A percentile compares a stretch with the other conserved stretches of the same genome.
Evolutionary conservation across 1,284 basidiomycete species (phyloP).

Genomic region (Marasmius fiardii): DNA sequence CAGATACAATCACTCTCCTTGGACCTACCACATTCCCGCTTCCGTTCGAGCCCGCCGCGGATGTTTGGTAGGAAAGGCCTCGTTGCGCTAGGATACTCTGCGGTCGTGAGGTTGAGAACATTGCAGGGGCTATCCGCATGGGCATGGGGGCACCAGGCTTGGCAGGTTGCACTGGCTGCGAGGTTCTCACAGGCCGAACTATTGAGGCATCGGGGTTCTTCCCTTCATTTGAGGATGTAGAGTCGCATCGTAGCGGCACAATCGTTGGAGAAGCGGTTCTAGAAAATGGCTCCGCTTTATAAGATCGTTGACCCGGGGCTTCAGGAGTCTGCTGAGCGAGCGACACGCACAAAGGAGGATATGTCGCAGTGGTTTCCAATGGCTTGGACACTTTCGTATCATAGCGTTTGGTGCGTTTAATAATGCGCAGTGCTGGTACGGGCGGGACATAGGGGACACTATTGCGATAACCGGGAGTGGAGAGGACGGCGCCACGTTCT

Average conservation of each 20-base stretch:
- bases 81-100: neutral
- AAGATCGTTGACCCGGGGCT: neutral
- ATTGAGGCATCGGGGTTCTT: neutral
- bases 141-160: neutral
- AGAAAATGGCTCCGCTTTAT: neutral
- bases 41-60: neutral
- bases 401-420: slow-evolving; percentile 35
- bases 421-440: slow-evolving; percentile 43
- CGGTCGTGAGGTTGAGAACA: too few species aligned
- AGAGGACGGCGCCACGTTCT: neutral
- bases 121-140: slow-evolving; percentile 1
- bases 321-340: neutral
- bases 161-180: neutral
- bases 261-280: neutral
- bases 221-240: neutral
- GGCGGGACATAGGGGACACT: slow-evolving; percentile 10
- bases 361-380: neutral
- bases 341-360: neutral
- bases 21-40: neutral
- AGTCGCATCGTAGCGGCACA: neutral
- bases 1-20: neutral
- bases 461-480: slow-evolving; percentile 1
- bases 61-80: too few species aligned
- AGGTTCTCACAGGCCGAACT: neutral
- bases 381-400: neutral